Percentiles rank a stretch among this genome's conserved stretches.
Evolutionary conservation across 768 basidiomycete species (phyloP).

Genomic region (Tulasnella calospora): DNA sequence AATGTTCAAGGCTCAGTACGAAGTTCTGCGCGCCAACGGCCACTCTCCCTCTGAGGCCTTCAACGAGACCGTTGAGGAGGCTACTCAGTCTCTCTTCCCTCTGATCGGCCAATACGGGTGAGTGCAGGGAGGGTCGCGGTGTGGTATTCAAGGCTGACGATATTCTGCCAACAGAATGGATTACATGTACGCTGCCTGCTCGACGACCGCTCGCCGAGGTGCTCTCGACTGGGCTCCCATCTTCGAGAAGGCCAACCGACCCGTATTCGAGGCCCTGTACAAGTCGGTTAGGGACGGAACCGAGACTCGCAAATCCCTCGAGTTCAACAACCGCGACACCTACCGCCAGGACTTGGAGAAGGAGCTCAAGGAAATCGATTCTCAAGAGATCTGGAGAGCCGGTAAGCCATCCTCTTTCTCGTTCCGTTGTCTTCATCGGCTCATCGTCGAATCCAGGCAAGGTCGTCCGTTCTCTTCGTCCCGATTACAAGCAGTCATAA

Average conservation of each 20-base stretch:
- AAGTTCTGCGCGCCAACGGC: slow-evolving; percentile 92
- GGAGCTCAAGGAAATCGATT: slow-evolving; percentile 91
- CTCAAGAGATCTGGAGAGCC: slow-evolving; percentile 98
- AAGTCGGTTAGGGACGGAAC: slow-evolving; percentile 90
- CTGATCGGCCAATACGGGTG: slow-evolving; percentile 92
- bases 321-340: slow-evolving; percentile 88
- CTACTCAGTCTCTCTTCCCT: slow-evolving; percentile 98
- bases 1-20: slow-evolving; percentile 98
- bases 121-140: slow-evolving; percentile 31
- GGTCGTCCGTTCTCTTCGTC: slow-evolving; percentile 82
- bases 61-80: slow-evolving; percentile 99
- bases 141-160: background rate
- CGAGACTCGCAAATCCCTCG: slow-evolving; percentile 94
- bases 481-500: slow-evolving; percentile 58
- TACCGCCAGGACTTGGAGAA: slow-evolving; percentile 90
- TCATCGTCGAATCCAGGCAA: slow-evolving; percentile 50
- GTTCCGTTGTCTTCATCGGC: slow-evolving; percentile 20
- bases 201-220: slow-evolving; percentile 96
- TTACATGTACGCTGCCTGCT: slow-evolving; percentile 99
- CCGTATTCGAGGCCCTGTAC: slow-evolving; percentile 93
- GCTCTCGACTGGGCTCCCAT: slow-evolving; percentile 99
- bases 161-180: slow-evolving; percentile 54
- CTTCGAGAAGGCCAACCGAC: slow-evolving; percentile 90
- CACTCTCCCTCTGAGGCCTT: slow-evolving; percentile 98
- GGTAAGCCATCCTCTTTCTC: slow-evolving; percentile 43